Evolutionary conservation across 2,329 filamentous ascomycete species (phyloP).

Genomic region (Camptophora hylomeconis): DNA sequence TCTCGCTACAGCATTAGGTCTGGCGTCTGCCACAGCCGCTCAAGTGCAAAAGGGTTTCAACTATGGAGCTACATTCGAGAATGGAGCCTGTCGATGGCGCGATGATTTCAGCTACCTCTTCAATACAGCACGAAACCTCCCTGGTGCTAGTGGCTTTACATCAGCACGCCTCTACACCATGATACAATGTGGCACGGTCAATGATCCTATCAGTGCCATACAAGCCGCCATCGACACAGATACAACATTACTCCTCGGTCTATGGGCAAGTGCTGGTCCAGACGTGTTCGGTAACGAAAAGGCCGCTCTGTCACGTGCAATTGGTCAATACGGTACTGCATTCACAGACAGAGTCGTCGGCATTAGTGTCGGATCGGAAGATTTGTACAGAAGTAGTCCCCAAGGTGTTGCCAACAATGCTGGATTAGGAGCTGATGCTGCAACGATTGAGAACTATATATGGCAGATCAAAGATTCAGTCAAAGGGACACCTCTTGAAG

Average conservation of each 20-base stretch:
- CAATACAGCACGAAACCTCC: constrained; percentile 23
- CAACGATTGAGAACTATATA: constrained; percentile 56
- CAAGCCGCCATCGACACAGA: constrained; percentile 64
- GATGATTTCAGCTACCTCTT: constrained; percentile 24
- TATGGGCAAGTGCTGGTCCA: constrained; percentile 55
- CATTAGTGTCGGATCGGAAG: constrained; percentile 69
- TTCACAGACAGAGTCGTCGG: constrained; percentile 57
- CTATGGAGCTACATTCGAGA: constrained; percentile 30
- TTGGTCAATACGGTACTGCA: constrained; percentile 47
- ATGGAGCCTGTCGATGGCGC: constrained; percentile 26
- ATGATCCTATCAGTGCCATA: constrained; percentile 52
- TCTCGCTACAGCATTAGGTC: too few species aligned
- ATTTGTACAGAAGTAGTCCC: constrained; percentile 59
- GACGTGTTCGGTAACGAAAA: constrained; percentile 55
- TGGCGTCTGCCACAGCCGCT: background rate
- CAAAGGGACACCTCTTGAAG: constrained; percentile 45
- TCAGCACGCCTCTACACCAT: constrained; percentile 40
- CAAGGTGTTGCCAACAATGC: constrained; percentile 39
- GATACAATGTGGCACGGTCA: constrained; percentile 45
- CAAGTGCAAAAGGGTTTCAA: constrained; percentile 34
- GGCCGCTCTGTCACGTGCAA: constrained; percentile 51
- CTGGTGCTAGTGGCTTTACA: constrained; percentile 22
- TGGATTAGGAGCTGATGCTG: constrained; percentile 45
- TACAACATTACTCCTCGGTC: constrained; percentile 60
- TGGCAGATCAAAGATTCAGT: constrained; percentile 51